phyloP scores from a whole-genome alignment of 2,329 filamentous ascomycete species.

The Acephala macrosclerotiorum region DNA sequence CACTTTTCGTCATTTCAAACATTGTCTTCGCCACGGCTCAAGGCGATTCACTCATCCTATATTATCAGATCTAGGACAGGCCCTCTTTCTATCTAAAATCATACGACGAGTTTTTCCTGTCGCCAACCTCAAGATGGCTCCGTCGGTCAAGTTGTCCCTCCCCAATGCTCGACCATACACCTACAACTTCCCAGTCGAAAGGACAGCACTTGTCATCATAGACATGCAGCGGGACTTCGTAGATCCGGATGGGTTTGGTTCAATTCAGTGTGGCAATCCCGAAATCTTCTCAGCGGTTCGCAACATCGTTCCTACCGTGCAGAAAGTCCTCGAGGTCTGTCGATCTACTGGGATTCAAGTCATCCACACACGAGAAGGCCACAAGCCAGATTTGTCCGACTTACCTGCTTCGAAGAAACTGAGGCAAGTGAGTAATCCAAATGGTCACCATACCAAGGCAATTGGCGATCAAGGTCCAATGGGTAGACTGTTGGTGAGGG shows the following conservation, averaged over 20 bases:
- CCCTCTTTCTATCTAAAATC: background rate
- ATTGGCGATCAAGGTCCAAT: constrained; percentile 61
- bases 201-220: constrained; percentile 60
- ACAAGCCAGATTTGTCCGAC: constrained; percentile 61
- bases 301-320: constrained; percentile 53
- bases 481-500: constrained; percentile 64
- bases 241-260: constrained; percentile 56
- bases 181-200: constrained; percentile 53
- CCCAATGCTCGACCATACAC: constrained; percentile 52
- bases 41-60: background rate
- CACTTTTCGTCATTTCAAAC: background rate
- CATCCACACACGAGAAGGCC: constrained; percentile 61
- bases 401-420: constrained; percentile 61
- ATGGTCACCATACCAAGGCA: constrained; percentile 50
- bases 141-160: constrained; percentile 33
- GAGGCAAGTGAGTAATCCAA: constrained; percentile 52
- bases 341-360: constrained; percentile 51
- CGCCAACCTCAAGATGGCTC: constrained; percentile 26
- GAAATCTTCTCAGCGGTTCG: constrained; percentile 51
- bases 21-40: background rate
- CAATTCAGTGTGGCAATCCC: constrained; percentile 55
- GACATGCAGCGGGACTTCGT: constrained; percentile 63
- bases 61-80: background rate
- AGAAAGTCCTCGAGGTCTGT: constrained; percentile 51
- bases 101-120: background rate